Base-by-base conservation (phyloP, 176 grass and related monocot genomes). In the Carex parvula region DNA sequence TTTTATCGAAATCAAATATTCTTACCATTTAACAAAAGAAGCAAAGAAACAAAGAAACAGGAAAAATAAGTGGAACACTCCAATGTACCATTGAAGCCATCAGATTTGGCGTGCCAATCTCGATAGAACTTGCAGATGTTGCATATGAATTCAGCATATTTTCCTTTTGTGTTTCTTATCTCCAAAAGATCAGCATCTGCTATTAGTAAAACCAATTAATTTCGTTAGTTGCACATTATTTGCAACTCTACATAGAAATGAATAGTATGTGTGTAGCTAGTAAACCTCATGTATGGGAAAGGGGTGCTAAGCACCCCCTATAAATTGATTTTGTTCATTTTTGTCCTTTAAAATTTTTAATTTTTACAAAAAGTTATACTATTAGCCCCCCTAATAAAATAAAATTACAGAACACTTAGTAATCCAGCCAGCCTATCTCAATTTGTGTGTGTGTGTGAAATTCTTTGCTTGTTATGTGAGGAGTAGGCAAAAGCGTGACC, bases 41-140 rank as follows among this genome's bases (percentile, higher is more conserved):
- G 13, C 53, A 42, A 71, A 13, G 70, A 44, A 84, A 84, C 5
- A 33, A 71, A 35, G 21, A 15, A 61, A 11, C 46, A 30, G 42
- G 29, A 24, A n/a, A 70, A 24, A 24, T 29, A 70, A 32, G 14
- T 10, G 37, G 0, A 18, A 79, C 5, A 29, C 69, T 77, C 56
- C 11, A 84, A 85, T 41, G 16, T 89, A 94, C 92, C 95, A 60
- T 85, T 64, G 18, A 87, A 67, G 59, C 92, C 95, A 18, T 91
- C 79, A 7, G 83, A 91, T 64, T 90, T 62, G 33, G 81, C 44
- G 24, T 98, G 88, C 88, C 88, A 94, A 17, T 94, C 84, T 79
- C 81, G 85, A 82, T 98, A 98, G 79, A 98, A 95, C 18, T 91
- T 90, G 91, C 92, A 98, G 7, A 94, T 87, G 57, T 91, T 84